Conservation (phyloP, 106 monocot species). For the Agapanthus africanus region DNA sequence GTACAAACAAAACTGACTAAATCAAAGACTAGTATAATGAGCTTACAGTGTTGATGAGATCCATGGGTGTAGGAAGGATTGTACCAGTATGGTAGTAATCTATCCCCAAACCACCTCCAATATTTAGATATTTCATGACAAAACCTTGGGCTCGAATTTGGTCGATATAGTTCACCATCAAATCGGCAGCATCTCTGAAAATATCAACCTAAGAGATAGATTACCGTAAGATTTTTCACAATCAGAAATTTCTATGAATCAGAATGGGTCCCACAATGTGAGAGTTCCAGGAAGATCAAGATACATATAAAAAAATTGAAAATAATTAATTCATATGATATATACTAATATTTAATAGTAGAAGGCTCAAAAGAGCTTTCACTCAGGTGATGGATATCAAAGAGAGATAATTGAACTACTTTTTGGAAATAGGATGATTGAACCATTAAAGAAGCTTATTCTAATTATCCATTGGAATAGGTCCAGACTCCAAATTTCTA, state of each 20-base stretch:
- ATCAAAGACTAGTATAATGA: background rate
- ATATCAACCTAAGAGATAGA: conserved; percentile 67
- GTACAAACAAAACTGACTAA: no score
- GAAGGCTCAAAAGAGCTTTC: background rate
- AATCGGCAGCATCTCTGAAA: conserved; percentile 90
- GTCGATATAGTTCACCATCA: conserved; percentile 94
- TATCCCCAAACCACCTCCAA: conserved; percentile 92
- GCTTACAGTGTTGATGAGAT: conserved; percentile 94
- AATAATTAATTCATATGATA: background rate
- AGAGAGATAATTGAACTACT: background rate
- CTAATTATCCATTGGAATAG: background rate
- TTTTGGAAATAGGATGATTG: no score
- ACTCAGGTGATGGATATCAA: background rate
- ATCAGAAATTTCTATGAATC: background rate
- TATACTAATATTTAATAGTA: background rate
- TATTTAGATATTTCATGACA: conserved; percentile 74
- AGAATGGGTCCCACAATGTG: background rate
- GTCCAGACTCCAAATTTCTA: background rate
- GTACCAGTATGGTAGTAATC: conserved; percentile 85
- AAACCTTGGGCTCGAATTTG: conserved; percentile 86
- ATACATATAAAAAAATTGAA: background rate
- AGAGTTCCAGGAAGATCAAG: background rate
- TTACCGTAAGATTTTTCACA: background rate
- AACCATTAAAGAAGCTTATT: background rate
- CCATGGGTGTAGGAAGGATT: conserved; percentile 91